Base-by-base conservation (phyloP, 495 filamentous ascomycete species). In the Trichoderma gamsii region DNA sequence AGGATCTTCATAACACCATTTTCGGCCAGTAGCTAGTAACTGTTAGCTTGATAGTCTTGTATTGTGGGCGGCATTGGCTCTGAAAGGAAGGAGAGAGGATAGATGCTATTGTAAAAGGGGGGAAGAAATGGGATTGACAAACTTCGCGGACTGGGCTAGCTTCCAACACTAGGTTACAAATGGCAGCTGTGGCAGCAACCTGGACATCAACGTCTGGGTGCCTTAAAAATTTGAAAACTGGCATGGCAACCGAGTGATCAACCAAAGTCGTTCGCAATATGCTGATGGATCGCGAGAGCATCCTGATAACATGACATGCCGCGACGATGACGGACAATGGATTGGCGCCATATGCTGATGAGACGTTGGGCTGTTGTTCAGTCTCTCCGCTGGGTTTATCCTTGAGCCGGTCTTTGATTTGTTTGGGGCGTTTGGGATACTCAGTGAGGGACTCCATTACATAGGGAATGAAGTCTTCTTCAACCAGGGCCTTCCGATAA, bases 111-210 rank as follows among this genome's bases (percentile, higher is more conserved):
- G 9, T 16, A 25, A 5, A 15, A 65, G 65, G 21, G 16, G 3
- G n/a, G 27, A 9, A n/a, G 63, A 32, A 32, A 32, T 13, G 25
- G 56, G n/a, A 2, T 23, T 52, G 25, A 82, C 86, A 80, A 72
- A 93, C 91, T 75, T 90, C 84, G 79, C 90, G 87, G 92, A 98
- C 92, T 13, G 95, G 93, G 71, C 92, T 97, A 73, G 92, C 90
- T 56, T 96, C 90, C 27, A 90, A 79, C 2, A 96, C 83, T 43
- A 98, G 77, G 75, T 99, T 99, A 72, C 89, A 91, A 43, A 95
- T 81, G 0, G 88, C 88, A 21, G 88, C 87, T 0, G 91, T 92
- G 2, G 96, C 93, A 41, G 92, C 90, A 71, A 94, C 88, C 72
- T 93, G 88, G 25, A 98, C 90, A 65, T 95, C 88, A 35, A 91